Evolutionary conservation across 192 early-diverging fungal species (phyloP), one percentile per base, ranked within the genome.

Genomic region (Backusella sp.): DNA sequence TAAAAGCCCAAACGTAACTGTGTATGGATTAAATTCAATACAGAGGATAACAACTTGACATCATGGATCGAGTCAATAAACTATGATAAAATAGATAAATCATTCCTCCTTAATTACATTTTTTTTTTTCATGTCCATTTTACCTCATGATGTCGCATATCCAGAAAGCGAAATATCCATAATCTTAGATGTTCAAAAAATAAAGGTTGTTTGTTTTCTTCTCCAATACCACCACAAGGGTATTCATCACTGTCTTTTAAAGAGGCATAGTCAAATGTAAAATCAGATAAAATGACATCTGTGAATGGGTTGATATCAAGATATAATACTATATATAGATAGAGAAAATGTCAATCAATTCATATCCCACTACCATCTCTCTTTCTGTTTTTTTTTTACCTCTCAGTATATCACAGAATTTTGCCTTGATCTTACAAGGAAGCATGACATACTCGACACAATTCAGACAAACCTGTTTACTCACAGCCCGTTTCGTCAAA

Each of bases 361-460:
- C 12, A 39, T 39, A 39, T 11, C 7, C 37, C 37, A 39, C 11
- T 39, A 1, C 17, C 6, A 49, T 49, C 17, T 49, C 17, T 49
- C 17, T 11, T 0, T 17, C 6, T 28, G 4, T 65, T 41, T 19
- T 19, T 23, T 42, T 30, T n/a, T 46, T 36, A 77, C 76, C 76
- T 77, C 76, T 53, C 14, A 77, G 35, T 56, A 77, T 26, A 77
- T 77, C 46, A 53, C 76, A 72, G n/a, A 77, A 77, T 17, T 19
- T 41, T 6, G 76, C 76, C 28, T 70, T 70, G 3, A 77, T 77
- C 28, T 72, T 46, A 32, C 68, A 44, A 4, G 76, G 76, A 6
- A 77, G 34, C 35, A 42, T 66, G 9, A 72, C 9, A 34, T 65
- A 70, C 5, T 70, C 76, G 11, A 77, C 6, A 36, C 69, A 77